These are phyloP conservation scores for Exophiala spinifera DNA, from an alignment of 2,329 filamentous ascomycete species.

Conservation along the genomic window DNA sequence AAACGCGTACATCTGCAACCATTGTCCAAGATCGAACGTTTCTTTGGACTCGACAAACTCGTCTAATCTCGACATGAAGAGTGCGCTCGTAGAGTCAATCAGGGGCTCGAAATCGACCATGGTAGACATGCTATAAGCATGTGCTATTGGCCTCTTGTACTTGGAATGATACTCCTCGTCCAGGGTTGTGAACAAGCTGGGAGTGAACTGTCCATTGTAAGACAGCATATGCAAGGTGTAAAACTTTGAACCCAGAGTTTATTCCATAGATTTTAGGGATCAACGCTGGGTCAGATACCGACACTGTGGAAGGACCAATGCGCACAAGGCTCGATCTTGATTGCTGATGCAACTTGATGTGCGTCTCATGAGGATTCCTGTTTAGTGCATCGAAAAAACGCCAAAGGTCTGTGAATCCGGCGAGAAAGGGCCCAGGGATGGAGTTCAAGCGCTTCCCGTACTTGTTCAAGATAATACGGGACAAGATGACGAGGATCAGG, in stretches of 20 bases:
- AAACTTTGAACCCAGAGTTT: conserved; percentile 10
- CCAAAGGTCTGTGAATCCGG: conserved; percentile 70
- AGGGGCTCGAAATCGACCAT: conserved; percentile 57
- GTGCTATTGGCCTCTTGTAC: conserved; percentile 65
- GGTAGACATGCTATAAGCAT: conserved; percentile 52
- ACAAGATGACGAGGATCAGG: neutral
- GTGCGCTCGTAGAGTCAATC: conserved; percentile 68
- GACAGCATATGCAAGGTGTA: conserved; percentile 11
- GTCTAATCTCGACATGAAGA: conserved; percentile 64
- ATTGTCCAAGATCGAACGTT: conserved; percentile 8
- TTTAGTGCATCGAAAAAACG: conserved; percentile 41
- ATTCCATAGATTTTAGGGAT: conserved; percentile 14
- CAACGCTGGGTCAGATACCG: conserved; percentile 4
- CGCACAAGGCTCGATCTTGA: conserved; percentile 5
- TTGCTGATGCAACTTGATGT: conserved; percentile 5
- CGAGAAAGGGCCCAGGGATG: conserved; percentile 64
- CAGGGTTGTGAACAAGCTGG: conserved; percentile 63
- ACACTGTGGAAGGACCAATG: conserved; percentile 10
- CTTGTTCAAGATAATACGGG: neutral
- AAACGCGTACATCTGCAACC: conserved; percentile 18
- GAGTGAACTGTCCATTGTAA: conserved; percentile 23
- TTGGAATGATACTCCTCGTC: conserved; percentile 70
- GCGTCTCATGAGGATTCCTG: neutral
- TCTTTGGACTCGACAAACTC: conserved; percentile 41
- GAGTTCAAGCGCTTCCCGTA: conserved; percentile 1